A percentile compares a stretch with the other conserved stretches of the same genome.
These are phyloP conservation scores for Conringia planisiliqua DNA, from an alignment of 345 rosid genomes.

Conservation along the genomic window DNA sequence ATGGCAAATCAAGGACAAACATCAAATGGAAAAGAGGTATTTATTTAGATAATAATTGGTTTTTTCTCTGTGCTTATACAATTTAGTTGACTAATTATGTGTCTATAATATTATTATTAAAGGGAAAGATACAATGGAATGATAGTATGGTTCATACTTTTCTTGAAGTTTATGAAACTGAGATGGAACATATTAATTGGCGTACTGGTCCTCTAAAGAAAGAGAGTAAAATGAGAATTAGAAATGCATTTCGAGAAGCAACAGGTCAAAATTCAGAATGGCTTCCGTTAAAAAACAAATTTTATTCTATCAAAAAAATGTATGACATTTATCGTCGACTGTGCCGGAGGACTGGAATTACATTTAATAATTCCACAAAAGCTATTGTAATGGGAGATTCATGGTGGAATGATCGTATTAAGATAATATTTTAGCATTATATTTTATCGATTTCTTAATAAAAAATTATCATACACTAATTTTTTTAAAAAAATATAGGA, in stretches of 20 bases:
- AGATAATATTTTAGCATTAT: background rate
- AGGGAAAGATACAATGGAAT: background rate
- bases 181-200: background rate
- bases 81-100: too few species aligned
- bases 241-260: background rate
- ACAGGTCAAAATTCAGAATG: too few species aligned
- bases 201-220: background rate
- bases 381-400: background rate
- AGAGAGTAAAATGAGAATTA: background rate
- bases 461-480: background rate
- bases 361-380: background rate
- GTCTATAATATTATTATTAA: background rate
- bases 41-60: too few species aligned
- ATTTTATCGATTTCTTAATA: background rate
- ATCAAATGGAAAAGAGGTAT: too few species aligned
- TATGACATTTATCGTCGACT: background rate
- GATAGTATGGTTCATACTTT: background rate
- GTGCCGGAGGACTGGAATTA: background rate
- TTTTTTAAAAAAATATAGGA: too few species aligned
- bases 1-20: too few species aligned
- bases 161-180: background rate
- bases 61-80: too few species aligned
- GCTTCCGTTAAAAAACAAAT: background rate
- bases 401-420: background rate
- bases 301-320: background rate